phyloP scores from a whole-genome alignment of 1,139 yeast species.

The Citeromyces hawaiiensis region DNA sequence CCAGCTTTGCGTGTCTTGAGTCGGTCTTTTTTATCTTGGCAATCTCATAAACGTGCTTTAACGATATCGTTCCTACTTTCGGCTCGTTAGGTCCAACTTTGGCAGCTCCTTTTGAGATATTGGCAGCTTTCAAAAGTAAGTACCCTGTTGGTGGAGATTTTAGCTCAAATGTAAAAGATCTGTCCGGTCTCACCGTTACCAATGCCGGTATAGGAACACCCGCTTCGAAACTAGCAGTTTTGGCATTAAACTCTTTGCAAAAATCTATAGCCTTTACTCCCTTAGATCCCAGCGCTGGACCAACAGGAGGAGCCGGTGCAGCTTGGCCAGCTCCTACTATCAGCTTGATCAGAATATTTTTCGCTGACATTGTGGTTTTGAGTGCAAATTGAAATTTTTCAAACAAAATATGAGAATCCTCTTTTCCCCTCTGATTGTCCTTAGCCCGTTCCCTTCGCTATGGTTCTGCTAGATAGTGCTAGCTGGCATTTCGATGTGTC shows the following conservation, averaged over 20 bases:
- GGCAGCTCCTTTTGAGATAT: constrained; percentile 67
- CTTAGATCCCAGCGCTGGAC: constrained; percentile 97
- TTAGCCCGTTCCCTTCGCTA: too few relatives aligned
- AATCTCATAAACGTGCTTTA: constrained; percentile 88
- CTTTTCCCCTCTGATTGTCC: too few relatives aligned
- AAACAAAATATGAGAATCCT: too few relatives aligned
- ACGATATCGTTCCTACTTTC: constrained; percentile 57
- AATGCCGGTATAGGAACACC: constrained; percentile 86
- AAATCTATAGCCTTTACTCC: constrained; percentile 98
- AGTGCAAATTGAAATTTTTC: neutral
- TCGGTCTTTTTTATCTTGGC: constrained; percentile 91
- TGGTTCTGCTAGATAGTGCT: too few relatives aligned
- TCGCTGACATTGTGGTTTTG: constrained; percentile 6
- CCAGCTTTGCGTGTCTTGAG: constrained; percentile 59
- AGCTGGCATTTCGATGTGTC: too few relatives aligned
- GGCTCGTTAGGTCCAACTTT: constrained; percentile 34
- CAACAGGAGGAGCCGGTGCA: constrained; percentile 98
- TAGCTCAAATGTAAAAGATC: constrained; percentile 75
- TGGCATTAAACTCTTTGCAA: constrained; percentile 95
- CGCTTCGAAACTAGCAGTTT: constrained; percentile 76
- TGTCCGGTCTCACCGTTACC: constrained; percentile 81
- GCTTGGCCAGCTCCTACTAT: constrained; percentile 99
- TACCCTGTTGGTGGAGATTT: constrained; percentile 91
- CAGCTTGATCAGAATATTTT: constrained; percentile 57
- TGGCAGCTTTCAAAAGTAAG: constrained; percentile 74